Conservation (phyloP, 192 early-diverging fungal genomes). For the Tieghemiomyces parasiticus region DNA sequence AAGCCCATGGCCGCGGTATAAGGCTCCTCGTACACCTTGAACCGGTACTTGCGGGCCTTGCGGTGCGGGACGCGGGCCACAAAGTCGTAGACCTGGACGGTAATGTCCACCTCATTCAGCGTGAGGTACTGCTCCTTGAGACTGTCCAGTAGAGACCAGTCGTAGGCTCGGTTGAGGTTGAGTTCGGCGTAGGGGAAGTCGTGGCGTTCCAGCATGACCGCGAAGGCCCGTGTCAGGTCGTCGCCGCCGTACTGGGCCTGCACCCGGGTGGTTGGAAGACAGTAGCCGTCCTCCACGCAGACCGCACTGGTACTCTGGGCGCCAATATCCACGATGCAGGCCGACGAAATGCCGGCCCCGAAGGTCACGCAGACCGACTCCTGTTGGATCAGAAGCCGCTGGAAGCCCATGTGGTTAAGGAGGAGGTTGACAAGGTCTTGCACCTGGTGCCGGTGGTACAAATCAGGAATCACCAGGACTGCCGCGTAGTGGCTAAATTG, state of each 20-base stretch:
- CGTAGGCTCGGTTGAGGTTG: constrained; percentile 40
- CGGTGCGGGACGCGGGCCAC: constrained; percentile 60
- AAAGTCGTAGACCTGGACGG: constrained; percentile 65
- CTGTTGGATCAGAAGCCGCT: constrained; percentile 59
- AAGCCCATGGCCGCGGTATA: constrained; percentile 59
- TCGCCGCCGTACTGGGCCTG: constrained; percentile 68
- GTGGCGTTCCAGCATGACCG: constrained; percentile 42
- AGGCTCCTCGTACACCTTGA: constrained; percentile 81
- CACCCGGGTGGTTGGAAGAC: constrained; percentile 50
- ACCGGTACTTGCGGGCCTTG: constrained; percentile 49
- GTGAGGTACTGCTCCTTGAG: constrained; percentile 77
- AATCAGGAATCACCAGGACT: constrained; percentile 68
- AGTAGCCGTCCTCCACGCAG: constrained; percentile 77
- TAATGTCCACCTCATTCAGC: constrained; percentile 69
- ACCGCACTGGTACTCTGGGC: constrained; percentile 73
- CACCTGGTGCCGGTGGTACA: constrained; percentile 48
- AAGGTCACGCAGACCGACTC: constrained; percentile 69
- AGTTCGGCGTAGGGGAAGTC: constrained; percentile 62
- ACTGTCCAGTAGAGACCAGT: constrained; percentile 63
- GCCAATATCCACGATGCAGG: constrained; percentile 84
- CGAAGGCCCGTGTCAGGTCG: constrained; percentile 66
- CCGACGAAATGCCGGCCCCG: constrained; percentile 73
- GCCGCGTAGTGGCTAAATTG: constrained; percentile 47
- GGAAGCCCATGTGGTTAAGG: constrained; percentile 61
- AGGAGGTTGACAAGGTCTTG: constrained; percentile 46